Evolutionary conservation across 2,329 filamentous ascomycete species (phyloP).

Genomic region (Gaeumannomyces tritici): DNA sequence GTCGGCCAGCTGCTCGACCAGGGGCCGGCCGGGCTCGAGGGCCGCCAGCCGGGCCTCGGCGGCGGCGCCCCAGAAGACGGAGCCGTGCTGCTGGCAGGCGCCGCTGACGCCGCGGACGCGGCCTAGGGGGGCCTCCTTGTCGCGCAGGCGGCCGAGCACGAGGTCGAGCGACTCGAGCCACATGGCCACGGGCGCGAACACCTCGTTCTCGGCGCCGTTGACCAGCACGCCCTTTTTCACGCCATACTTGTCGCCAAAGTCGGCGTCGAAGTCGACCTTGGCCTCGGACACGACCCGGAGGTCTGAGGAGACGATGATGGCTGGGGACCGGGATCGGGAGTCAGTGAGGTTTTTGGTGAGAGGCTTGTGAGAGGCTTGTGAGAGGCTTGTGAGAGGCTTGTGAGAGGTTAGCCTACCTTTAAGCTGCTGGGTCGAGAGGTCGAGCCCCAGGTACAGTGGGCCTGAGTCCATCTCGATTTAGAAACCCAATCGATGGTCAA

Average conservation of each 20-base stretch:
- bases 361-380: no score
- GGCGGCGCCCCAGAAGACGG: constrained; percentile 77
- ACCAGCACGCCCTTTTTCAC: constrained; percentile 82
- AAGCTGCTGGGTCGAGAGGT: constrained; percentile 92
- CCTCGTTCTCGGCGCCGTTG: constrained; percentile 75
- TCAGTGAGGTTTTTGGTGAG: neutral
- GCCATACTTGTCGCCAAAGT: constrained; percentile 63
- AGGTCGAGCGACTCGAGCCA: constrained; percentile 91
- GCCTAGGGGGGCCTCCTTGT: constrained; percentile 61
- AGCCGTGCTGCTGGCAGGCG: constrained; percentile 95
- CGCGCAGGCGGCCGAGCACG: constrained; percentile 63
- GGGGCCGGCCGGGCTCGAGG: constrained; percentile 25
- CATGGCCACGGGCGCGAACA: constrained; percentile 86
- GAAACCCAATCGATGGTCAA: neutral
- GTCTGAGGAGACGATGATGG: constrained; percentile 73
- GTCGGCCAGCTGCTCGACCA: constrained; percentile 59
- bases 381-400: neutral
- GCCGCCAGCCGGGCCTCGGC: constrained; percentile 55
- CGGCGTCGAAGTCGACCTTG: constrained; percentile 91
- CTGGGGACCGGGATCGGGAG: constrained; percentile 28
- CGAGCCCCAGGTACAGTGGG: constrained; percentile 81
- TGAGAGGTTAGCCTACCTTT: constrained; percentile 50
- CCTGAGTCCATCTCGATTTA: constrained; percentile 17
- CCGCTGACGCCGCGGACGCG: constrained; percentile 76
- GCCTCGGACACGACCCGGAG: constrained; percentile 74